Conservation (phyloP, 345 rosid genomes). For the Syzygium grande region DNA sequence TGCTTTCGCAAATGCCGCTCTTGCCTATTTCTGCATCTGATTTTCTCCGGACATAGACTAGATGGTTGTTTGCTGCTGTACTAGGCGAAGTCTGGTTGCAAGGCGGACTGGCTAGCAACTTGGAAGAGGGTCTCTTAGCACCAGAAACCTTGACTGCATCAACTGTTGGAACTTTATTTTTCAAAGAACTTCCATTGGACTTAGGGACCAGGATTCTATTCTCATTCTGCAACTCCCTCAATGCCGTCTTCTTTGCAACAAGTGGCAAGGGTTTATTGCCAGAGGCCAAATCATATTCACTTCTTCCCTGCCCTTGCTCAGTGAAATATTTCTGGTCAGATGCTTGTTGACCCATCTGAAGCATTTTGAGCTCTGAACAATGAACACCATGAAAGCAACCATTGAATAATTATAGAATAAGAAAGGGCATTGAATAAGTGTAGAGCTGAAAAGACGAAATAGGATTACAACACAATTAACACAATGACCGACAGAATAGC, state of each 20-base stretch:
- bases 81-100: conserved; percentile 28
- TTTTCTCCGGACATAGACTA: conserved; percentile 82
- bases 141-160: conserved; percentile 44
- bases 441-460: neutral
- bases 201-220: conserved; percentile 32
- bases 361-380: neutral
- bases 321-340: conserved; percentile 25
- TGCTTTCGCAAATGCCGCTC: conserved; percentile 12
- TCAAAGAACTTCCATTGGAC: conserved; percentile 22
- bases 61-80: conserved; percentile 42
- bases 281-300: conserved; percentile 26
- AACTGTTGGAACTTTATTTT: conserved; percentile 23
- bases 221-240: conserved; percentile 57
- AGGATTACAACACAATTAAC: neutral
- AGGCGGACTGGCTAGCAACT: conserved; percentile 22
- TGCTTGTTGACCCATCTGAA: conserved; percentile 45
- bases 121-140: conserved; percentile 39
- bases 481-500: neutral
- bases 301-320: conserved; percentile 25
- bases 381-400: neutral
- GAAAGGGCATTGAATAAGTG: neutral
- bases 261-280: conserved; percentile 29
- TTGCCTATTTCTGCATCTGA: conserved; percentile 51
- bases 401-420: neutral
- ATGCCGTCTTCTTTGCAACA: conserved; percentile 41